Percentiles rank a stretch among this genome's conserved stretches.
phyloP scores from a whole-genome alignment of 2,329 filamentous ascomycete species.

The Cyclaneusma minus region DNA sequence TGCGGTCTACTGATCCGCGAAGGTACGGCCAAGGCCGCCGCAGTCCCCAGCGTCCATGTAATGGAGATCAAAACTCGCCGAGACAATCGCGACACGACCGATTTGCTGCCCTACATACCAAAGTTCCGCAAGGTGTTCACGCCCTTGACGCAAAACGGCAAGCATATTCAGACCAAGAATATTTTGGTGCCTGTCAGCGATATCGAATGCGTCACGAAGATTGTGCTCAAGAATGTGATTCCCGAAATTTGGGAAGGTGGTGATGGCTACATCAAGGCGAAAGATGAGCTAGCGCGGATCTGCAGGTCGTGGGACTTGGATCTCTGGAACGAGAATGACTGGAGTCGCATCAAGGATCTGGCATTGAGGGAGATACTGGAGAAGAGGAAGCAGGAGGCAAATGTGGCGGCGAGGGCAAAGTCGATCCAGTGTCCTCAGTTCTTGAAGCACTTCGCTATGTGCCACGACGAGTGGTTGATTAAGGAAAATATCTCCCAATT shows the following conservation, averaged over 20 bases:
- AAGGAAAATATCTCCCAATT: slow-evolving; percentile 84
- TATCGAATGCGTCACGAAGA: slow-evolving; percentile 72
- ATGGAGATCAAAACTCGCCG: slow-evolving; percentile 60
- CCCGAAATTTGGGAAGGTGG: slow-evolving; percentile 41
- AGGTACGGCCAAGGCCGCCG: slow-evolving; percentile 46
- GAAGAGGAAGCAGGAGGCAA: slow-evolving; percentile 48
- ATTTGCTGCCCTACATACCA: slow-evolving; percentile 71
- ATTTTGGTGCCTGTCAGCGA: slow-evolving; percentile 59
- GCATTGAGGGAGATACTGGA: slow-evolving; percentile 65
- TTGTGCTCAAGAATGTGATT: slow-evolving; percentile 39
- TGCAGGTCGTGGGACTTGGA: slow-evolving; percentile 60
- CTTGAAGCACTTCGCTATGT: slow-evolving; percentile 90
- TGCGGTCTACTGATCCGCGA: slow-evolving; percentile 69
- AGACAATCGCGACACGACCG: slow-evolving; percentile 60
- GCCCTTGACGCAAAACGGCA: slow-evolving; percentile 47
- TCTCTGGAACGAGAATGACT: slow-evolving; percentile 73
- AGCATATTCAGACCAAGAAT: slow-evolving; percentile 52
- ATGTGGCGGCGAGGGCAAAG: slow-evolving; percentile 44
- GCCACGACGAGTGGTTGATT: slow-evolving; percentile 92
- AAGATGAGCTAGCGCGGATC: slow-evolving; percentile 51
- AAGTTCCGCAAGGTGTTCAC: slow-evolving; percentile 53
- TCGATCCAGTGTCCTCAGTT: slow-evolving; percentile 63
- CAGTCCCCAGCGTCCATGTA: slow-evolving; percentile 57
- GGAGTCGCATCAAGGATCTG: slow-evolving; percentile 69
- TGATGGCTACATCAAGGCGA: slow-evolving; percentile 35